Conservation (phyloP, 2,329 filamentous ascomycete genomes). For the Achaetomium macrosporum region DNA sequence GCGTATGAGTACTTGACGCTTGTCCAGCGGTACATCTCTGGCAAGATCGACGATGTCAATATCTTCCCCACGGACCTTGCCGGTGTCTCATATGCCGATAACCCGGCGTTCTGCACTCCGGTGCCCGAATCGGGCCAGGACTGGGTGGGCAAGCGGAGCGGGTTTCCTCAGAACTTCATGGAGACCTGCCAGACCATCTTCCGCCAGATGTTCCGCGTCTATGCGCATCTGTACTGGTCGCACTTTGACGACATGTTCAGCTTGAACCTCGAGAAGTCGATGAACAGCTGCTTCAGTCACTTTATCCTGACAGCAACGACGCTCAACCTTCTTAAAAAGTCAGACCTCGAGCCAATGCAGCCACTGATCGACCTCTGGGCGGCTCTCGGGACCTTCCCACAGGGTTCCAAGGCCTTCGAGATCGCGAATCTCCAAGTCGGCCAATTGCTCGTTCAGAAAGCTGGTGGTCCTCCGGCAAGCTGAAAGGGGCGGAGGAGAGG, state of each 20-base stretch:
- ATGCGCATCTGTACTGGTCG: constrained; percentile 95
- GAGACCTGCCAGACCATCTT: constrained; percentile 90
- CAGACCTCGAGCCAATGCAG: constrained; percentile 94
- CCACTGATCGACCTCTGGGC: constrained; percentile 89
- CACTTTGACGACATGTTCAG: constrained; percentile 86
- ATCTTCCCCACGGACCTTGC: constrained; percentile 87
- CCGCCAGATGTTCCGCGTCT: constrained; percentile 97
- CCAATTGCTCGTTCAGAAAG: constrained; percentile 49
- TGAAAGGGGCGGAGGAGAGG: background rate
- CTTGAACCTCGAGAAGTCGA: constrained; percentile 70
- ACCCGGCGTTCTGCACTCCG: constrained; percentile 50
- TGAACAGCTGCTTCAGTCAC: constrained; percentile 84
- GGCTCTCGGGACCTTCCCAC: constrained; percentile 79
- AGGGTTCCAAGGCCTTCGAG: constrained; percentile 62
- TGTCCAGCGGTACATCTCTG: constrained; percentile 94
- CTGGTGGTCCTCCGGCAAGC: constrained; percentile 21
- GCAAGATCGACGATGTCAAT: constrained; percentile 83
- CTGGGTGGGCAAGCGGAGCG: constrained; percentile 88
- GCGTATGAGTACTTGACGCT: constrained; percentile 91
- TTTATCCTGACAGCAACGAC: constrained; percentile 76
- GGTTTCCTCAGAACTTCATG: constrained; percentile 86
- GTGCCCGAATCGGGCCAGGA: constrained; percentile 57
- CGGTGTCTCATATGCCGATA: constrained; percentile 59
- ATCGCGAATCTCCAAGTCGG: constrained; percentile 58
- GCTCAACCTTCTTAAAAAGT: constrained; percentile 76